Evolutionary conservation across 495 filamentous ascomycete genomes (phyloP).

Genomic region (Apodospora peruviana): DNA sequence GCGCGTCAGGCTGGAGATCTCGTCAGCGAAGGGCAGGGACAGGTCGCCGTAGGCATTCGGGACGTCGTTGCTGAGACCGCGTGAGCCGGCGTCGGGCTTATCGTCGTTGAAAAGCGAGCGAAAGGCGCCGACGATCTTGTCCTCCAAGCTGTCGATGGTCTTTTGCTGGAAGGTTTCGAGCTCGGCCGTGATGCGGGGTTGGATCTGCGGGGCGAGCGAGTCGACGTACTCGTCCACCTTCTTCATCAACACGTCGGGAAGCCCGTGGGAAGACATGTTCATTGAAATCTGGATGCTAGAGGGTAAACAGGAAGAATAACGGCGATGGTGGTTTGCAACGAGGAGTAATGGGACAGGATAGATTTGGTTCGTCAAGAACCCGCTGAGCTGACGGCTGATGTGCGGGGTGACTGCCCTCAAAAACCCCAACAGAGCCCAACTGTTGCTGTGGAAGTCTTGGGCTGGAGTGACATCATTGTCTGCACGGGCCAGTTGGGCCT

Average conservation of each 20-base stretch:
- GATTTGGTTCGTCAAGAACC: too few relatives aligned
- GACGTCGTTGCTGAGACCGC: slow-evolving; percentile 14
- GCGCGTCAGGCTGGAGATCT: slow-evolving; percentile 25
- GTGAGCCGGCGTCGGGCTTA: neutral
- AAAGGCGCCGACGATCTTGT: slow-evolving; percentile 25
- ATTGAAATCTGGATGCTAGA: too few relatives aligned
- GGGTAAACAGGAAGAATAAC: too few relatives aligned
- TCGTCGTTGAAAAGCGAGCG: slow-evolving; percentile 27
- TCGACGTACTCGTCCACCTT: slow-evolving; percentile 33
- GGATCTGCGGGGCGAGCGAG: slow-evolving; percentile 30
- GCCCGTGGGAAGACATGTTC: slow-evolving; percentile 14
- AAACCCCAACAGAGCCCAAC: too few relatives aligned
- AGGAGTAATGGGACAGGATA: too few relatives aligned
- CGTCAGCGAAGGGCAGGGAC: slow-evolving; percentile 30
- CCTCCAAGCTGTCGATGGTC: slow-evolving; percentile 29
- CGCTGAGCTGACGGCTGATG: too few relatives aligned
- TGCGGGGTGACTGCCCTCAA: too few relatives aligned
- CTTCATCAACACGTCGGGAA: slow-evolving; percentile 26
- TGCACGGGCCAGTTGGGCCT: too few relatives aligned
- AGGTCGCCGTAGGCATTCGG: slow-evolving; percentile 26
- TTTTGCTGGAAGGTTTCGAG: slow-evolving; percentile 27
- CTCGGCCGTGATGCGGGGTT: slow-evolving; percentile 29
- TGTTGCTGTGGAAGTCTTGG: too few relatives aligned
- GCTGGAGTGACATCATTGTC: too few relatives aligned
- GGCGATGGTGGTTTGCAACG: too few relatives aligned